phyloP scores from a whole-genome alignment of 2,329 filamentous ascomycete species.

The Colletotrichum salicis region DNA sequence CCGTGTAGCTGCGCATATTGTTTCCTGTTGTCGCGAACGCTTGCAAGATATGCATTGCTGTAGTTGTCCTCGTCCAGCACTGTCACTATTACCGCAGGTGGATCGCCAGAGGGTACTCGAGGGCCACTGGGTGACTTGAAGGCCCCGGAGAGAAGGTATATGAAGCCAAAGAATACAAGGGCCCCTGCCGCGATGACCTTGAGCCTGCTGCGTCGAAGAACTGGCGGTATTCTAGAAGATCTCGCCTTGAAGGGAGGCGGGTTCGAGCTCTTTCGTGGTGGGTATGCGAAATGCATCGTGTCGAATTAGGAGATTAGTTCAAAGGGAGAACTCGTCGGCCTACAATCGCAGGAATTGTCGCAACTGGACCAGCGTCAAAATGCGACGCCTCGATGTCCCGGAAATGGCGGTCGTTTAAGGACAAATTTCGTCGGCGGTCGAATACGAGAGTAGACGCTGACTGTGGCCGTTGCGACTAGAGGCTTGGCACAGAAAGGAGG shows the following conservation, averaged over 20 bases:
- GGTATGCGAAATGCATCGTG: slow-evolving; percentile 89
- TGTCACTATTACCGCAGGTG: slow-evolving; percentile 83
- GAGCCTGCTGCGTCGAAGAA: slow-evolving; percentile 70
- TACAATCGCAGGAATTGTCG: slow-evolving; percentile 8
- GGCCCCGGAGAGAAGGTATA: slow-evolving; percentile 67
- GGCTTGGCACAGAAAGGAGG: slow-evolving; percentile 29
- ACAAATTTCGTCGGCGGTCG: slow-evolving; percentile 5
- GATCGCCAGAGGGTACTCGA: slow-evolving; percentile 61
- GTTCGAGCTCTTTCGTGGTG: slow-evolving; percentile 84
- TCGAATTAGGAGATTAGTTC: slow-evolving; percentile 16
- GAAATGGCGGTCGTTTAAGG: not conserved
- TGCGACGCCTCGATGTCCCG: not conserved
- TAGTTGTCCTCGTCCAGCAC: slow-evolving; percentile 77
- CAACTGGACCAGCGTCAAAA: not conserved
- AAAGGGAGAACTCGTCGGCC: not conserved
- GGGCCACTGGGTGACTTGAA: slow-evolving; percentile 23
- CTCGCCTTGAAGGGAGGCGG: slow-evolving; percentile 76
- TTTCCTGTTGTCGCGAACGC: slow-evolving; percentile 83
- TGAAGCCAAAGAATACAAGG: slow-evolving; percentile 64
- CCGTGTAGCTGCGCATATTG: slow-evolving; percentile 89
- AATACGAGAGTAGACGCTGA: slow-evolving; percentile 30
- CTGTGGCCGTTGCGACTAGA: slow-evolving; percentile 29
- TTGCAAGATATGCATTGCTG: slow-evolving; percentile 74
- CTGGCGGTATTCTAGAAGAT: slow-evolving; percentile 59
- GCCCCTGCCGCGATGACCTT: slow-evolving; percentile 67